Evolutionary conservation across 1,284 basidiomycete genomes (phyloP), one percentile per base, ranked within the genome.

Genomic region (Meira miltonrushii): DNA sequence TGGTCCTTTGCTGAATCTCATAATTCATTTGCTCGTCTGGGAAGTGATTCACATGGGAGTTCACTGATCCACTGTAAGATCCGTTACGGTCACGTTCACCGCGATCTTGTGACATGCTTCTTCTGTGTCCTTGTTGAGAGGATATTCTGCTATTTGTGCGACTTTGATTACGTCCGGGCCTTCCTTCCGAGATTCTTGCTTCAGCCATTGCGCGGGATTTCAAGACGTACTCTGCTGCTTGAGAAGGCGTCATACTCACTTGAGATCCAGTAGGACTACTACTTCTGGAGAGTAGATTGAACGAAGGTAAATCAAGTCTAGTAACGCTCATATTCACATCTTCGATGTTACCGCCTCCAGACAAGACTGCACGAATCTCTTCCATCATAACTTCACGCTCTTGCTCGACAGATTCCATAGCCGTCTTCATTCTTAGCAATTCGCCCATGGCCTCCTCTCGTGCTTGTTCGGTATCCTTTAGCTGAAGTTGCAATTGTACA

Each of bases 341-440:
- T 43, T 65, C 66, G 43, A 47, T 55, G 19, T 58, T 40, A 38
- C 58, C 58, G 13, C 53, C 40, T n/a, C 58, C 58, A 50, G 50
- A 54, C 51, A 73, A 59, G n/a, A 73, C 67, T 38, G 63, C 66
- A 50, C 72, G 67, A 51, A 75, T 75, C 59, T 75, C 72, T 49
- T 73, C 67, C 65, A 75, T 73, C 72, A 75, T 75, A 23, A 66
- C 65, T 54, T 75, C 72, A 17, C 72, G 58, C 55, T 74, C 72
- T 8, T 48, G 39, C 43, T 64, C 62, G 23, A 66, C 50, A 23
- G 61, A 58, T 44, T 75, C 67, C 64, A 75, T 68, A 21, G 71
- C 67, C 10, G 49, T 53, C 21, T 72, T 68, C 72, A 75, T 73
- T 38, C 60, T 60, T 11, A 58, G 28, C 39, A 75, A 57, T 55